Evolutionary conservation across 2,329 filamentous ascomycete genomes (phyloP).

Genomic region (Calonectria ilicicola): DNA sequence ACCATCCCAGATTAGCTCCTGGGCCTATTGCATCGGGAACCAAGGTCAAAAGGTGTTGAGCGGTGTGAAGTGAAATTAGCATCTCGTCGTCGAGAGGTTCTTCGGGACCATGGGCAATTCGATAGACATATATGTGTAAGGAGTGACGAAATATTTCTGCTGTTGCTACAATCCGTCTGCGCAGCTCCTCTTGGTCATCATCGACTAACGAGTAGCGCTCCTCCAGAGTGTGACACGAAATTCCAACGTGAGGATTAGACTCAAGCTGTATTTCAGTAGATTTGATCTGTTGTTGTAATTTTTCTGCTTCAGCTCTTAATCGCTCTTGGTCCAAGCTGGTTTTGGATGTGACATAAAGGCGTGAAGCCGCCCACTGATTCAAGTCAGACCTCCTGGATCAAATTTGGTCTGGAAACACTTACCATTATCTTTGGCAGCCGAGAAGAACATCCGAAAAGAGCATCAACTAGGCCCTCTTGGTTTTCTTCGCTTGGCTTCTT

Average conservation of each 20-base stretch:
- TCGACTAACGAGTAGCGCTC: background rate
- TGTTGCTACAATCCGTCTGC: slow-evolving; percentile 19
- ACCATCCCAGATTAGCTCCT: slow-evolving; percentile 27
- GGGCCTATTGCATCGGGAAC: slow-evolving; percentile 24
- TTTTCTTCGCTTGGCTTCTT: background rate
- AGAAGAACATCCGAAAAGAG: slow-evolving; percentile 21
- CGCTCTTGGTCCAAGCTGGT: background rate
- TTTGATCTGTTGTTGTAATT: slow-evolving; percentile 8
- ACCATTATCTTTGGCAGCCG: slow-evolving; percentile 24
- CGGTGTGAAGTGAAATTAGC: slow-evolving; percentile 9
- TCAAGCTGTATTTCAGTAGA: slow-evolving; percentile 12
- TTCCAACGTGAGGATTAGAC: slow-evolving; percentile 2
- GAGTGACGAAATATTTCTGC: slow-evolving; percentile 27
- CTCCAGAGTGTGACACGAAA: background rate
- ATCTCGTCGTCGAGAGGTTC: slow-evolving; percentile 15
- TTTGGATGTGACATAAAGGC: slow-evolving; percentile 1
- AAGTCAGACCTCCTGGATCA: background rate
- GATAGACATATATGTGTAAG: slow-evolving; percentile 22
- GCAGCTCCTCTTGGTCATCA: slow-evolving; percentile 12
- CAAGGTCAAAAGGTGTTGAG: slow-evolving; percentile 13
- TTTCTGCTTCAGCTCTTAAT: background rate
- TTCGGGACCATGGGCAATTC: slow-evolving; percentile 12
- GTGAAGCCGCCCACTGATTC: slow-evolving; percentile 18
- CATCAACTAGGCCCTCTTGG: slow-evolving; percentile 1
- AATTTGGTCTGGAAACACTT: background rate